Evolutionary conservation across 495 filamentous ascomycete species (phyloP).

Genomic region (Thozetella sp.): DNA sequence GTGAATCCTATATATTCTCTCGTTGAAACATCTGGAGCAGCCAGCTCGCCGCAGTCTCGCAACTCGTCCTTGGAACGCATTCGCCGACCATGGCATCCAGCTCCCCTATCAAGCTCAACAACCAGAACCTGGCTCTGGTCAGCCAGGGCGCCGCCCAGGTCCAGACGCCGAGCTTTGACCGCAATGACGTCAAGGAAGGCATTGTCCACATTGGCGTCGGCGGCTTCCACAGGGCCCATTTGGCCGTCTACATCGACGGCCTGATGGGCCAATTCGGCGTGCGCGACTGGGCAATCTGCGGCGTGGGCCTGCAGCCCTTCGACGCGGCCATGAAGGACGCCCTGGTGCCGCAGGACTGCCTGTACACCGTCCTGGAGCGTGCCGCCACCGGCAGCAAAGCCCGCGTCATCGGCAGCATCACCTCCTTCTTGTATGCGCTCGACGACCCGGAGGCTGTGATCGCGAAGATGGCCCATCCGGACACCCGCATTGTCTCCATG

Average conservation of each 20-base stretch:
- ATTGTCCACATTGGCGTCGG: constrained; percentile 51
- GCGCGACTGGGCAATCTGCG: constrained; percentile 45
- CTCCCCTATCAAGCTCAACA: not conserved
- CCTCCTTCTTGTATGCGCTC: constrained; percentile 48
- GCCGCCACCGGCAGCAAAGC: constrained; percentile 45
- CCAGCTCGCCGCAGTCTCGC: no score
- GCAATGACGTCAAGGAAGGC: constrained; percentile 41
- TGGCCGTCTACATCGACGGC: constrained; percentile 48
- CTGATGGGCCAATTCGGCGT: constrained; percentile 47
- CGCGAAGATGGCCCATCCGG: constrained; percentile 50
- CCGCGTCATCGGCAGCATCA: constrained; percentile 48
- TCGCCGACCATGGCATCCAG: not conserved
- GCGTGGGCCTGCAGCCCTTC: constrained; percentile 47
- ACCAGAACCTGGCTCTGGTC: not conserved
- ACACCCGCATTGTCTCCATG: constrained; percentile 52
- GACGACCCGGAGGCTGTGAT: constrained; percentile 48
- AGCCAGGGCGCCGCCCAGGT: not conserved
- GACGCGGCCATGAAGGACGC: constrained; percentile 47
- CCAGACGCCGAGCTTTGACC: not conserved
- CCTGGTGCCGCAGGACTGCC: constrained; percentile 41
- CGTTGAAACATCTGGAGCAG: no score
- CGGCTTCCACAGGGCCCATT: constrained; percentile 51
- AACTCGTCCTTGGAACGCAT: no score
- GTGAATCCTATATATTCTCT: no score
- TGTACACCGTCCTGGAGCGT: constrained; percentile 51